These are phyloP conservation scores for Zarea fungicola DNA, from an alignment of 2,329 filamentous ascomycete species.

Conservation along the genomic window DNA sequence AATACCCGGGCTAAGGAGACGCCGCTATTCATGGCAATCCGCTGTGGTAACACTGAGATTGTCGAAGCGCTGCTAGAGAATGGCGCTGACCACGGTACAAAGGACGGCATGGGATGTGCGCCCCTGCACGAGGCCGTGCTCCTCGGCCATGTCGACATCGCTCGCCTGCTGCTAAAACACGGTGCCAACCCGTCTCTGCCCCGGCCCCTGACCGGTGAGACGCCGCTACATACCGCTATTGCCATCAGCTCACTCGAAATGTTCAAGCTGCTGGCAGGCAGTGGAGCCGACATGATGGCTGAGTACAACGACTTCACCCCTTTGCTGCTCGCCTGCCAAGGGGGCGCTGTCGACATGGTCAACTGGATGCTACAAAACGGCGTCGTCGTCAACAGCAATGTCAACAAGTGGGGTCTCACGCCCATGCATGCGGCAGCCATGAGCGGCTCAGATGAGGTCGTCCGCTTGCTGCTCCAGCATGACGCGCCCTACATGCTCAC, in stretches of 20 bases:
- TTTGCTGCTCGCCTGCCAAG: conserved; percentile 6
- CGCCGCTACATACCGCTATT: conserved; percentile 5
- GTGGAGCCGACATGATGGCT: conserved; percentile 4
- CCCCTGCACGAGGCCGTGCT: conserved; percentile 5
- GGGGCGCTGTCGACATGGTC: conserved; percentile 4
- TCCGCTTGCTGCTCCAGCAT: conserved; percentile 1
- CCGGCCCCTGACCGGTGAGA: conserved; percentile 8
- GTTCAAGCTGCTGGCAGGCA: conserved; percentile 5
- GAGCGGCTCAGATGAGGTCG: conserved; percentile 8
- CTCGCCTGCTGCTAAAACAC: conserved; percentile 2
- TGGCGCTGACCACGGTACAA: conserved; percentile 2
- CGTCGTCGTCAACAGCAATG: neutral
- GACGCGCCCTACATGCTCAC: conserved; percentile 7
- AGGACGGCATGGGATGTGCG: conserved; percentile 7
- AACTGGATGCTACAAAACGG: conserved; percentile 10
- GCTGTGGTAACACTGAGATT: conserved; percentile 7
- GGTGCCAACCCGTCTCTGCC: conserved; percentile 7
- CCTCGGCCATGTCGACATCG: neutral
- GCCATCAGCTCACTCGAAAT: conserved; percentile 2
- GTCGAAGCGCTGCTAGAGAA: conserved; percentile 5
- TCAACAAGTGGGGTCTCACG: conserved; percentile 8
- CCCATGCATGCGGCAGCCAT: conserved; percentile 9
- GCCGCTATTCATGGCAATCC: conserved; percentile 3
- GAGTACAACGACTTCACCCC: conserved; percentile 11
- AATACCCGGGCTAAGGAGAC: conserved; percentile 3